These are phyloP conservation scores for Rhodotorula graminis DNA, from an alignment of 768 basidiomycete genomes.

Conservation along the genomic window DNA sequence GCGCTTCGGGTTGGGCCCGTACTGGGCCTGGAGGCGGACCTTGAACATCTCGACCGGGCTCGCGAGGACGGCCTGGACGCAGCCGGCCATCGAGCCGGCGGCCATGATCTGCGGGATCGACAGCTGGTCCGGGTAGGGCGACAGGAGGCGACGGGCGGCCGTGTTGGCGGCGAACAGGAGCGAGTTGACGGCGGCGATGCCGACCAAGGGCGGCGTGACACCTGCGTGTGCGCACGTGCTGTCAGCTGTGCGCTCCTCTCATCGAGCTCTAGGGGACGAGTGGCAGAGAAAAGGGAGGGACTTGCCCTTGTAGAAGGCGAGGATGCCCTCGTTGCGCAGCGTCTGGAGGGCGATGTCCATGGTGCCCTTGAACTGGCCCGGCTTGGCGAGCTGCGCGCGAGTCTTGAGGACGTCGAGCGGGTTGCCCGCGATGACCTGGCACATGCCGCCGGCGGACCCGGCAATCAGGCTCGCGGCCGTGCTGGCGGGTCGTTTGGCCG, in stretches of 20 bases:
- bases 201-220: slow-evolving; percentile 83
- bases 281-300: not conserved
- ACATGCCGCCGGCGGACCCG: slow-evolving; percentile 83
- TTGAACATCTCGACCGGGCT: slow-evolving; percentile 98
- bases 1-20: slow-evolving; percentile 74
- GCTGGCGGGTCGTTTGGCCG: not conserved
- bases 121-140: slow-evolving; percentile 73
- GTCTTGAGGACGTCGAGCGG: slow-evolving; percentile 54
- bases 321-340: slow-evolving; percentile 75
- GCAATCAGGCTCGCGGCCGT: slow-evolving; percentile 56
- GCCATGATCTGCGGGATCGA: slow-evolving; percentile 71
- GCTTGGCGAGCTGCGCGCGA: slow-evolving; percentile 49
- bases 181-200: slow-evolving; percentile 93
- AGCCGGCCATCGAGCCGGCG: slow-evolving; percentile 90
- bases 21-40: slow-evolving; percentile 54
- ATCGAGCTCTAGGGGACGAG: not conserved
- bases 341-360: slow-evolving; percentile 85
- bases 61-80: slow-evolving; percentile 80
- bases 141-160: slow-evolving; percentile 72
- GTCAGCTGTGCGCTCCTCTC: not conserved
- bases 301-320: slow-evolving; percentile 89
- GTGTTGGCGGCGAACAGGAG: slow-evolving; percentile 87
- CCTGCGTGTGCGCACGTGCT: slow-evolving; percentile 52
- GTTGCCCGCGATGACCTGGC: slow-evolving; percentile 91
- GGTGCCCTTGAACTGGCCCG: slow-evolving; percentile 68